Evolutionary conservation across 257 asterid genomes (phyloP), one percentile per base, ranked within the genome.

Genomic region (Petrea volubilis): DNA sequence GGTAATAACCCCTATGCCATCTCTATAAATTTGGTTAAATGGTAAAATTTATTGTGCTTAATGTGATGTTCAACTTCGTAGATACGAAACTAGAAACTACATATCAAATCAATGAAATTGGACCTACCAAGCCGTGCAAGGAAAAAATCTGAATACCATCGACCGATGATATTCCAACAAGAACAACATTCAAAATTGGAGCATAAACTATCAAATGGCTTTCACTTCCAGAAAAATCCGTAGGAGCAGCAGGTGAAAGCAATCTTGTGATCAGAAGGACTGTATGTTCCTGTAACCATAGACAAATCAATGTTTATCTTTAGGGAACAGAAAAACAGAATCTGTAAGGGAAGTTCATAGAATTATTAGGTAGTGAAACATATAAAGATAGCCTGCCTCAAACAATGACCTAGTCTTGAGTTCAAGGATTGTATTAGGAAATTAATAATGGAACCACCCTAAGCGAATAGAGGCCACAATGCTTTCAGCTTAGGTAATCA

Each of bases 71-170:
- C 11, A 68, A 52, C 52, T 55, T 34, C 60, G 62, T 57, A 43
- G 58, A 51, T 51, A 60, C 53, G 50, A 57, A 67, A 74, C 36
- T 66, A 66, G 34, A 63, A 52, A 55, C 46, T 29, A 60, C 17
- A 62, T 20, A 78, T 59, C n/a, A 13, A 61, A 73, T 4, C 57
- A 70, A 38, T 60, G 74, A 83, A 68, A 74, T 60, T 77, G 82
- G 79, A 90, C 97, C 74, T 88, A 95, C 99, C 99, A 92, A 81
- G 75, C 99, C 99, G 67, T 91, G 98, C 67, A 89, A 85, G 60
- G 98, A 95, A 76, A 95, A 90, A 34, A 90, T 92, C 84, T 92
- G 96, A 62, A 90, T 64, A 67, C 88, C 71, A 68, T 95, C 98
- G 14, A 95, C 34, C 46, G 92, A 74, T 60, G 98, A 88, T 79